A percentile compares a stretch with the other conserved stretches of the same genome.
phyloP scores from a whole-genome alignment of 257 asterid genomes.

The Solanum neorickii region DNA sequence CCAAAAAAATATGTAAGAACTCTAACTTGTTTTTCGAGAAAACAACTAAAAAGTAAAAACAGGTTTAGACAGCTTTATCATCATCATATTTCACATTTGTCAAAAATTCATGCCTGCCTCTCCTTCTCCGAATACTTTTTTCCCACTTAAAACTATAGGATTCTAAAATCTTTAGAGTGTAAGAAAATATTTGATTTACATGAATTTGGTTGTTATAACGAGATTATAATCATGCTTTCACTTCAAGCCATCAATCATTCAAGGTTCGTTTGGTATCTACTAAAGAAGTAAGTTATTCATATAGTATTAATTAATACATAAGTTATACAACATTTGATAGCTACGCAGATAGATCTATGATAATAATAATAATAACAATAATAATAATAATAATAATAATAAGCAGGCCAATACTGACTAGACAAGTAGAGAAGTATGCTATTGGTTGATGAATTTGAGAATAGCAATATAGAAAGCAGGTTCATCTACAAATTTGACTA shows the following conservation, averaged over 20 bases:
- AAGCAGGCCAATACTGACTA: not conserved
- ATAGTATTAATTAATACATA: too few relatives aligned
- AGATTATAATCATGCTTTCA: not conserved
- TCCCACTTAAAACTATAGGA: not conserved
- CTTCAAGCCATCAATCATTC: not conserved
- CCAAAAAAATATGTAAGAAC: not conserved
- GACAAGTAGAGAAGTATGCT: not conserved
- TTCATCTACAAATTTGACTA: conserved; percentile 49
- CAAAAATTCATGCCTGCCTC: too few relatives aligned
- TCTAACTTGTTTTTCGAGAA: too few relatives aligned
- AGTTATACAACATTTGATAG: not conserved
- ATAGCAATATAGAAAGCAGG: conserved; percentile 49
- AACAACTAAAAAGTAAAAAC: too few relatives aligned
- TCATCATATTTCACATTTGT: too few relatives aligned
- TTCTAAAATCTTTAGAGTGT: not conserved
- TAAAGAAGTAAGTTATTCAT: not conserved
- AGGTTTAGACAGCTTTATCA: too few relatives aligned
- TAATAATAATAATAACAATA: too few relatives aligned
- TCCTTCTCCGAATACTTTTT: not conserved
- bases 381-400: not conserved
- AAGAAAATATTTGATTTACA: not conserved
- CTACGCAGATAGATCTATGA: not conserved
- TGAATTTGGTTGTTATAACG: not conserved
- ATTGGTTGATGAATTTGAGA: conserved; percentile 4
- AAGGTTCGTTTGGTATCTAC: not conserved